Percentiles rank a stretch among this genome's conserved stretches.
Conservation (phyloP, 768 basidiomycete genomes). For the Lenzites betulinus region DNA sequence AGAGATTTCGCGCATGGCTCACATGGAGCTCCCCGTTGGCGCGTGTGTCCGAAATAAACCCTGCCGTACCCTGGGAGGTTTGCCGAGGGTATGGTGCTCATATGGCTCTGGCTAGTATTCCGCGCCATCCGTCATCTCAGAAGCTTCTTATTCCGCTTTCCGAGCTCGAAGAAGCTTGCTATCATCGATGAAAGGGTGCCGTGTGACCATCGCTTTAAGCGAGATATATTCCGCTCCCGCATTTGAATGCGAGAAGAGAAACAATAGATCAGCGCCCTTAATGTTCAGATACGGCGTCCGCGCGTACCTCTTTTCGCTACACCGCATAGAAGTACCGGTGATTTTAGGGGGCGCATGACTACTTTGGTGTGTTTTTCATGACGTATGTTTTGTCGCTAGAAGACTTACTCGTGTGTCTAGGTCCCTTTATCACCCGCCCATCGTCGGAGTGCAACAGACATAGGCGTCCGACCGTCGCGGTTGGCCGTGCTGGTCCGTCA, state of each 20-base stretch:
- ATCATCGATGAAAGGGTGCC: not conserved
- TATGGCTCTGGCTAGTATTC: too few relatives aligned
- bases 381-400: not conserved
- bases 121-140: not conserved
- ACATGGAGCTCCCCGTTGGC: not conserved
- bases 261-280: not conserved
- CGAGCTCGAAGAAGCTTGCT: not conserved
- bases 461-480: too few relatives aligned
- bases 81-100: not conserved
- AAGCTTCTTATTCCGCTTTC: not conserved
- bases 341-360: not conserved
- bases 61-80: too few relatives aligned
- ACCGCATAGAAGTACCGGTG: not conserved
- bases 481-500: too few relatives aligned
- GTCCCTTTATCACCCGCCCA: not conserved
- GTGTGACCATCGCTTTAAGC: not conserved
- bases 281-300: not conserved
- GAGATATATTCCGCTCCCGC: not conserved
- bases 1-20: too few relatives aligned
- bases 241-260: not conserved
- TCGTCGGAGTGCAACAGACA: not conserved
- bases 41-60: not conserved
- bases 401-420: not conserved
- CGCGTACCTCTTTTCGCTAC: not conserved
- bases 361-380: not conserved